Percentiles rank a stretch among this genome's conserved stretches.
Conservation (phyloP, 2,329 filamentous ascomycete species). For the Epichloe sibirici region DNA sequence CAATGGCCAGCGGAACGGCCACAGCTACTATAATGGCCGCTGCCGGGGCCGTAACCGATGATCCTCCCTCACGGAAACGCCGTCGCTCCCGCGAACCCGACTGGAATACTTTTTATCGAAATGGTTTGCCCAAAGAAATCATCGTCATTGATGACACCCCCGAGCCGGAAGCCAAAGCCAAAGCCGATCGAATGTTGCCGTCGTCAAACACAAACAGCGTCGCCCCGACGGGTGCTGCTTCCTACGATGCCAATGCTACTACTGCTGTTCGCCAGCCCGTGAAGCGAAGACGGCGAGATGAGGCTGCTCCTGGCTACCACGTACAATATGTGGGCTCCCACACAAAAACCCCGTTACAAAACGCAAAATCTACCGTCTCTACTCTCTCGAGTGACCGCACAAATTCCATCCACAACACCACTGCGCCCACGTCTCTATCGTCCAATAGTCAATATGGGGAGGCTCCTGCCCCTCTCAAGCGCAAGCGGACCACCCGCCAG, state of each 20-base stretch:
- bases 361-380: conserved; percentile 52
- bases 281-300: conserved; percentile 64
- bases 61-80: conserved; percentile 32
- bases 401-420: conserved; percentile 69
- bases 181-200: conserved; percentile 27
- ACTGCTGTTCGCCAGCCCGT: conserved; percentile 35
- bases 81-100: conserved; percentile 54
- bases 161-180: conserved; percentile 34
- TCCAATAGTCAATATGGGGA: conserved; percentile 53
- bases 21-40: conserved; percentile 6
- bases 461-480: conserved; percentile 65
- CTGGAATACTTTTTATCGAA: conserved; percentile 73
- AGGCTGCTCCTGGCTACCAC: conserved; percentile 56
- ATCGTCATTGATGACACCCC: conserved; percentile 74
- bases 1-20: conserved; percentile 11
- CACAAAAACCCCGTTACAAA: conserved; percentile 58
- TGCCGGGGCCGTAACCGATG: conserved; percentile 19
- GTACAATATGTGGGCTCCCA: conserved; percentile 59
- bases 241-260: conserved; percentile 12
- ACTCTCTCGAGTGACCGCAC: conserved; percentile 76
- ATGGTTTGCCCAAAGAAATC: conserved; percentile 72
- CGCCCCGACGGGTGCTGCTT: conserved; percentile 15
- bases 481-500: conserved; percentile 68
- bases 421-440: conserved; percentile 71
- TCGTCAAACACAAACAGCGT: conserved; percentile 15